Evolutionary conservation across 2,329 filamentous ascomycete species (phyloP).

Genomic region (Talaromyces sp.): DNA sequence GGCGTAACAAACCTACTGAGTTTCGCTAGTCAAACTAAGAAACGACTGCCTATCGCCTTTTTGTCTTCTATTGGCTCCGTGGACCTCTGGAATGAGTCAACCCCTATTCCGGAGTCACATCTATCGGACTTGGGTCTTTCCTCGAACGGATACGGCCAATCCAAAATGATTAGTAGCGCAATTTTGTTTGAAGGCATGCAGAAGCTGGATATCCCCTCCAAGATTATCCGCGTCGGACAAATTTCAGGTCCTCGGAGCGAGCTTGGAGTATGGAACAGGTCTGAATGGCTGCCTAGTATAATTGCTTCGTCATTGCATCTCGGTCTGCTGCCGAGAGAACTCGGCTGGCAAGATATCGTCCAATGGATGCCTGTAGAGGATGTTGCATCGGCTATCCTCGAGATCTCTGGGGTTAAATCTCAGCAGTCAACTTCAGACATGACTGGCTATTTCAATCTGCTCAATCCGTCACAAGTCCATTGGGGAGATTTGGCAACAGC

Average conservation of each 20-base stretch:
- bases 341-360: neutral
- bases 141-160: neutral
- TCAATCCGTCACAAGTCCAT: slow-evolving; percentile 3
- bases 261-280: neutral
- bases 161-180: neutral
- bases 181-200: neutral
- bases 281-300: neutral
- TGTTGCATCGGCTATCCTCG: neutral
- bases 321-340: neutral
- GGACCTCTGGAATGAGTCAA: neutral
- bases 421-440: neutral
- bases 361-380: neutral
- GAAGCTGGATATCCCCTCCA: neutral
- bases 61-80: neutral
- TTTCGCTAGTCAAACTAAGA: neutral
- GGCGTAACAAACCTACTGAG: neutral
- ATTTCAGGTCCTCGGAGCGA: neutral
- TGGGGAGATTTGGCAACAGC: slow-evolving; percentile 2
- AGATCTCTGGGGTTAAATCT: neutral
- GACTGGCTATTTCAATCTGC: slow-evolving; percentile 6
- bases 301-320: neutral
- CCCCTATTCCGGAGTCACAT: neutral
- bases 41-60: neutral
- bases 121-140: neutral
- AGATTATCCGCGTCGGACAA: neutral